Base-by-base conservation (phyloP, 2,329 filamentous ascomycete genomes). In the Scopulariopsis brevicaulis region DNA sequence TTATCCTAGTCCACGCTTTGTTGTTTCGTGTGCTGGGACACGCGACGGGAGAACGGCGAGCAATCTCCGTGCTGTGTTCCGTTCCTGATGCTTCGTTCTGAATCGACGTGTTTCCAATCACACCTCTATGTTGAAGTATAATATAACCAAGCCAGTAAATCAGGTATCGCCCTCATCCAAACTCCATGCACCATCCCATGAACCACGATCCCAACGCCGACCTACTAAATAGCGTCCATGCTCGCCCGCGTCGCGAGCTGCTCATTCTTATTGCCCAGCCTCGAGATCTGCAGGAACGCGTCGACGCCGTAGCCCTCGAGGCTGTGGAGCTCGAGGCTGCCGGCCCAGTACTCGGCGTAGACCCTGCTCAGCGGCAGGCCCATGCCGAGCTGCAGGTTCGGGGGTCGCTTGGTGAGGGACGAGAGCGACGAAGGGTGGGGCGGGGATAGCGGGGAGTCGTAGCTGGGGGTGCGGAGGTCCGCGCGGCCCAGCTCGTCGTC, bases 261-360 rank as follows among this genome's bases (percentile, higher is more conserved):
- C 75, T 99, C 94, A 67, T 97, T 96, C 78, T 96, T 96, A 70
- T 99, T 99, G 22, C 94, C 94, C 59, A 99, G 77, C 70, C 96
- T 95, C 5, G 90, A 96, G 60, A 99, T 96, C 69, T 97, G 92
- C 62, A 99, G 73, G 67, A 99, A 99, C 0, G 89, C 92, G 74
- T 99, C 94, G 7, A 95, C 90, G 15, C 94, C 94, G 69, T 96
- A 97, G 0, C 94, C 95, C 68, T 96, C 93, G 8, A 99, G 75
- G 66, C 89, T 96, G 69, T 97, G 93, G 59, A 97, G 72, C 66
- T 96, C 89, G 10, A 99, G 75, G 65, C 83, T 94, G 25, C 94
- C 94, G 2, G 94, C 94, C 94, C 94, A 99, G 71, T 97, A 97
- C 71, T 97, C 93, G 32, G 93, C 91, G 71, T 97, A 99, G 2